A percentile compares a stretch with the other conserved stretches of the same genome.
Evolutionary conservation across 345 rosid species (phyloP).

Genomic region (Fremontodendron californicum): DNA sequence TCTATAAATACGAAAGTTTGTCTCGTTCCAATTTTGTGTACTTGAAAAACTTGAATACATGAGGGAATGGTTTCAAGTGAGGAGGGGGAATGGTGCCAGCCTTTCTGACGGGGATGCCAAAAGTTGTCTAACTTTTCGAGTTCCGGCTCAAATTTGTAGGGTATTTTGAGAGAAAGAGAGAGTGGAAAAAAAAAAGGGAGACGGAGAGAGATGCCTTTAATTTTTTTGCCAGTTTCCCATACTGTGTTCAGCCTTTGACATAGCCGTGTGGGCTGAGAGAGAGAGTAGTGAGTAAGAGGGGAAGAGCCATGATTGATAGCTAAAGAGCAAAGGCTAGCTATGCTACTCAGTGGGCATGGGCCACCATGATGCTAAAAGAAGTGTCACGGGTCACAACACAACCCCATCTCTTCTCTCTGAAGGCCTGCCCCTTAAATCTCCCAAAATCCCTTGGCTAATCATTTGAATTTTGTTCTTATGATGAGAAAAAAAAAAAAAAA

Average conservation of each 20-base stretch:
- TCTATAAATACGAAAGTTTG: slow-evolving; percentile 16
- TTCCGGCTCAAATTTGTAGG: slow-evolving; percentile 31
- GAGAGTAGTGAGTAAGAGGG: background rate
- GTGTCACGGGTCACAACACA: slow-evolving; percentile 20
- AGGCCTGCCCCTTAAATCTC: slow-evolving; percentile 20
- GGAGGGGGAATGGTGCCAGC: slow-evolving; percentile 17
- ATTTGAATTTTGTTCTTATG: slow-evolving; percentile 26
- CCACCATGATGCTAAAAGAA: slow-evolving; percentile 30
- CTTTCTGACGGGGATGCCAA: slow-evolving; percentile 27
- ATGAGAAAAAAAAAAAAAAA: background rate
- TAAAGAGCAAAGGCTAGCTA: slow-evolving; percentile 17
- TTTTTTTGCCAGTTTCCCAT: slow-evolving; percentile 24
- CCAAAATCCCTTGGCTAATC: slow-evolving; percentile 38
- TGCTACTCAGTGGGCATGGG: slow-evolving; percentile 25
- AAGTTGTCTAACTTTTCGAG: slow-evolving; percentile 26
- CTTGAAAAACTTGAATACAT: slow-evolving; percentile 22
- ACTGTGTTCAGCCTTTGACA: slow-evolving; percentile 25
- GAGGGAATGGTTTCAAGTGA: slow-evolving; percentile 13
- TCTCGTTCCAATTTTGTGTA: slow-evolving; percentile 16
- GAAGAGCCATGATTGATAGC: slow-evolving; percentile 36
- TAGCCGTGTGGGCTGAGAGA: background rate
- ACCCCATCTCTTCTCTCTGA: background rate
- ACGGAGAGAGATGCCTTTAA: background rate
- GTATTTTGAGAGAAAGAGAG: slow-evolving; percentile 4
- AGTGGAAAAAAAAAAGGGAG: too few relatives aligned